These are phyloP conservation scores for Gaertneriomyces semiglobifer DNA, from an alignment of 192 early-diverging fungal genomes.

Conservation along the genomic window DNA sequence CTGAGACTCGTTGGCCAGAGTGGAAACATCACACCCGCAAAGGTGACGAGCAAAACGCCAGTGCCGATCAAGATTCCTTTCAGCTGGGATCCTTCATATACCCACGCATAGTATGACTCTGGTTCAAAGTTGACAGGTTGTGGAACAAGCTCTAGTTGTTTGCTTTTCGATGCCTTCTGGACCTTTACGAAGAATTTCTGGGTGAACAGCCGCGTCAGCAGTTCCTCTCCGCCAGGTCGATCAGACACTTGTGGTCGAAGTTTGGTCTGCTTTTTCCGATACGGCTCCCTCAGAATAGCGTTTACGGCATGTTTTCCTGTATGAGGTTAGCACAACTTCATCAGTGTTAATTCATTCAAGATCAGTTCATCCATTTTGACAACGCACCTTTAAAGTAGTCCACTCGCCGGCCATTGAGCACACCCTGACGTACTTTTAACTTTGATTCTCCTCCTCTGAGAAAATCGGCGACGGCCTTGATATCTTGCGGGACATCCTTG, in stretches of 20 bases:
- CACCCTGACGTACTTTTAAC: constrained; percentile 77
- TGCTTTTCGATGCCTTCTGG: constrained; percentile 48
- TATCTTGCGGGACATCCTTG: constrained; percentile 24
- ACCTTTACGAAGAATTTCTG: constrained; percentile 77
- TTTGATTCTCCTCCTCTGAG: constrained; percentile 71
- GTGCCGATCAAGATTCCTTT: constrained; percentile 73
- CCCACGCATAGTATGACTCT: constrained; percentile 87
- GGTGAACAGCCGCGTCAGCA: constrained; percentile 62
- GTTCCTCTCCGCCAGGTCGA: constrained; percentile 59
- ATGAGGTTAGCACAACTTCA: background rate
- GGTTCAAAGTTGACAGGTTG: constrained; percentile 67
- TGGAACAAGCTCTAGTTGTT: constrained; percentile 26
- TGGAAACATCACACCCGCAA: constrained; percentile 96
- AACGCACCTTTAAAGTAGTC: constrained; percentile 83
- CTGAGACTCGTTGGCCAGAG: constrained; percentile 85
- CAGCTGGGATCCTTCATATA: constrained; percentile 88
- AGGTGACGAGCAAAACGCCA: constrained; percentile 70
- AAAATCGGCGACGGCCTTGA: constrained; percentile 62
- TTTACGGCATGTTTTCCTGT: constrained; percentile 69
- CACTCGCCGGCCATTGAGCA: constrained; percentile 84
- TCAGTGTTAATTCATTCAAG: too few species aligned
- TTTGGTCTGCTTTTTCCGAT: constrained; percentile 37
- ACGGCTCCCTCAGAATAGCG: constrained; percentile 54
- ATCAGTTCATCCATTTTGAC: too few species aligned
- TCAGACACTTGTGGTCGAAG: constrained; percentile 48